Percentiles rank a stretch among this genome's conserved stretches.
phyloP scores from a whole-genome alignment of 2,329 filamentous ascomycete species.

The Colletotrichum cordylinicola region DNA sequence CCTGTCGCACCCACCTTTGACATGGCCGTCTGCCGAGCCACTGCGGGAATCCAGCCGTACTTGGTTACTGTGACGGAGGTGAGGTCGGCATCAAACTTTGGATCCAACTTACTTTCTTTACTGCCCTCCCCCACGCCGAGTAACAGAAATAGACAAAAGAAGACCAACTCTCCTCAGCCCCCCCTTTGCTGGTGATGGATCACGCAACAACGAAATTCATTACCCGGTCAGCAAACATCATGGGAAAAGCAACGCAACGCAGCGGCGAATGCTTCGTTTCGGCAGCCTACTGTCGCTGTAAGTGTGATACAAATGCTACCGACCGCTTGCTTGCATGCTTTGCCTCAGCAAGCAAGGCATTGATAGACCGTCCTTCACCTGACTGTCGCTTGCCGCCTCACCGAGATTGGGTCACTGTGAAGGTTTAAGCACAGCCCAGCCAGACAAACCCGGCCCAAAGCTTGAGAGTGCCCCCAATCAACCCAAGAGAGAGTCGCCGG shows the following conservation, averaged over 20 bases:
- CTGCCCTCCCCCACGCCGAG: background rate
- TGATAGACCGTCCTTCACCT: background rate
- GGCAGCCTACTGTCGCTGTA: background rate
- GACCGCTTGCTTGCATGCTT: background rate
- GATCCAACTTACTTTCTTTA: background rate
- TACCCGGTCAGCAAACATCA: background rate
- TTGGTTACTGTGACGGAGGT: background rate
- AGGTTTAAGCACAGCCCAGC: background rate
- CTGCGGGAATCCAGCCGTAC: background rate
- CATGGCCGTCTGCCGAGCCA: background rate
- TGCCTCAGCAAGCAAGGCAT: background rate
- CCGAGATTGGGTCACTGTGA: background rate
- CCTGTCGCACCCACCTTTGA: background rate
- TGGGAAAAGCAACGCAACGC: background rate
- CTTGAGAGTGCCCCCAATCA: background rate
- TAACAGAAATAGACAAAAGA: background rate
- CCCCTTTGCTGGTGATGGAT: background rate
- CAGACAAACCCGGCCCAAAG: background rate
- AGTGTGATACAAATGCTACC: background rate
- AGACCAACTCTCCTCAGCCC: background rate
- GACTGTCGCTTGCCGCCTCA: constrained; percentile 1
- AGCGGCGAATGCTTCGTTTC: background rate
- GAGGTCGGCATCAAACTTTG: background rate
- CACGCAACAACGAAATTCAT: background rate
- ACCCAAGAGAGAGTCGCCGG: background rate